Evolutionary conservation across 1,284 basidiomycete genomes (phyloP), one percentile per base, ranked within the genome.

Genomic region (Pisolithus thermaeus): DNA sequence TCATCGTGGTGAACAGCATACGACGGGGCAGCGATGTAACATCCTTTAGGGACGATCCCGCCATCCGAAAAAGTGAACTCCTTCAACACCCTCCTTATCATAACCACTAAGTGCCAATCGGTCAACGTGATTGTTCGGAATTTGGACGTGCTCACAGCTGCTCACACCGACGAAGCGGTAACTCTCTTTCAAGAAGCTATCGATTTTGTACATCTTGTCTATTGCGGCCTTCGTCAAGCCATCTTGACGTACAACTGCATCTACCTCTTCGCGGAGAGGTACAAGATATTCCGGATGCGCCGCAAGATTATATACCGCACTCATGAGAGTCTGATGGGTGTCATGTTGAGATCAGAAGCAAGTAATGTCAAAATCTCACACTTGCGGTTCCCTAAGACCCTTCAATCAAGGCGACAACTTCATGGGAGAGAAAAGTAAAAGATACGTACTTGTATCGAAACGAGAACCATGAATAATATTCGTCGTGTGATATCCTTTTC

Each of bases 211-310:
- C 69, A 72, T 66, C 47, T 64, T 67, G n/a, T 50, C 54, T 52
- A 71, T 53, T 1, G 66, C 63, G 0, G 45, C 50, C 52, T 71
- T 73, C 8, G 69, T 71, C 75, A 75, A 78, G 1, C 75, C 75
- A n/a, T 72, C 67, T 23, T 60, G 53, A 16, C 55, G 52, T 14
- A 73, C 51, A 27, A 66, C 51, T 1, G 54, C 37, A 22, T 72
- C 66, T 4, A 75, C 62, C 51, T 80, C 77, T 43, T 71, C 65
- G 3, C 75, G 68, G 47, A 79, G 62, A 9, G 67, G 64, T 12
- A 60, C 55, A 4, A 66, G 56, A 49, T 67, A 69, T 48, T 70
- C 61, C 1, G 70, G 68, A 50, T 66, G 56, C 14, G 61, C 61
- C n/a, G 72, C 70, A 23, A 76, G 62, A 47, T 71, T 60, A 47